Conservation (phyloP, 2,329 filamentous ascomycete species). For the Didymella keratinophila region DNA sequence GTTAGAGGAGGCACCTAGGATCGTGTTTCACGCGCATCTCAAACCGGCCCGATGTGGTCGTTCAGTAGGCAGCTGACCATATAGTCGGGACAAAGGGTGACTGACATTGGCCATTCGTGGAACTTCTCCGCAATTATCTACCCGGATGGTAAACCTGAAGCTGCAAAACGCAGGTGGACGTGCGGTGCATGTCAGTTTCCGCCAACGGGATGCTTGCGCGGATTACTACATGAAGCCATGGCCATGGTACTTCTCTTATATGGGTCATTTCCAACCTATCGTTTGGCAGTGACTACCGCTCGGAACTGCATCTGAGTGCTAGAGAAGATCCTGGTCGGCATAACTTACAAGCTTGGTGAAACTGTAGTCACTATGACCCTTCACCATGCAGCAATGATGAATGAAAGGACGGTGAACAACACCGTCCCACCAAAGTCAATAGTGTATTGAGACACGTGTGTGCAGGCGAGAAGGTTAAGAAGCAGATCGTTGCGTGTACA, state of each 20-base stretch:
- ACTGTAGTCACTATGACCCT: background rate
- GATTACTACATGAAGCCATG: constrained; percentile 6
- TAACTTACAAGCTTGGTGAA: background rate
- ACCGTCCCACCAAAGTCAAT: background rate
- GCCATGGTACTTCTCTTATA: background rate
- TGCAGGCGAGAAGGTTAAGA: background rate
- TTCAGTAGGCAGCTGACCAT: constrained; percentile 9
- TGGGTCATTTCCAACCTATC: background rate
- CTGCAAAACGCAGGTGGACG: constrained; percentile 4
- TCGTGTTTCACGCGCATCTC: constrained; percentile 12
- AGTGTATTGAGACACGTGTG: background rate
- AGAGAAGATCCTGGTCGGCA: background rate
- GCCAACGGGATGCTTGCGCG: constrained; percentile 12
- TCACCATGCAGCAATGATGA: background rate
- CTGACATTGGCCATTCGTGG: background rate
- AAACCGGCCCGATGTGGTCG: constrained; percentile 14
- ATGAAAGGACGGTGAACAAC: background rate
- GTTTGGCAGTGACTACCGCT: background rate
- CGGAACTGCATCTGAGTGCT: background rate
- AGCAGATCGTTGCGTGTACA: background rate
- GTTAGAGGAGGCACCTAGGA: background rate
- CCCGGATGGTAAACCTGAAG: background rate
- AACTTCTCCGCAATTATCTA: constrained; percentile 15
- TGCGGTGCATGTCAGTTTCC: constrained; percentile 1
- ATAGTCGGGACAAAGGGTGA: constrained; percentile 3